These are phyloP conservation scores for Cladosporium sp. DNA, from an alignment of 2,329 filamentous ascomycete genomes.

Conservation along the genomic window DNA sequence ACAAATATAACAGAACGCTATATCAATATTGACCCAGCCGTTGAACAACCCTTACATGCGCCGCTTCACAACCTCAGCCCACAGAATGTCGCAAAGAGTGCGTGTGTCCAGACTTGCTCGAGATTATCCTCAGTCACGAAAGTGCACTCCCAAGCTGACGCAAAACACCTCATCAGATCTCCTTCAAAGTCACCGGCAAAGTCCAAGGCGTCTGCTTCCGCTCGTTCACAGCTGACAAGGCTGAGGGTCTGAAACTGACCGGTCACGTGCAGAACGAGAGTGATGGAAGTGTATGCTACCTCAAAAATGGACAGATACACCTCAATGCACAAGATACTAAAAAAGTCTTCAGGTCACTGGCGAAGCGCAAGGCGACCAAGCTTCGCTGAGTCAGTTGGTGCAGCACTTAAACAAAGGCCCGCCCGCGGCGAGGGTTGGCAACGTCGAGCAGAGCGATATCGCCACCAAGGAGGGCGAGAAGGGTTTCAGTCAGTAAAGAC, in stretches of 20 bases:
- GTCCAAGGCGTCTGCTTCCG: conserved; percentile 52
- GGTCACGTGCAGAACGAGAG: conserved; percentile 44
- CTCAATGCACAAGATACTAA: not conserved
- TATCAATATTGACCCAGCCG: not conserved
- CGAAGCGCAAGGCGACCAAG: conserved; percentile 74
- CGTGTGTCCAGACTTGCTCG: not conserved
- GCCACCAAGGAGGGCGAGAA: conserved; percentile 62
- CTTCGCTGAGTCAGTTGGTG: conserved; percentile 64
- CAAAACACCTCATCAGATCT: conserved; percentile 34
- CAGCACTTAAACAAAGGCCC: conserved; percentile 74
- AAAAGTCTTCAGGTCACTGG: conserved; percentile 66
- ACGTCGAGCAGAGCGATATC: conserved; percentile 66
- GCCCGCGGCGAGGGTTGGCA: conserved; percentile 65
- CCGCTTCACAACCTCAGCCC: conserved; percentile 4
- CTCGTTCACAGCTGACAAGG: conserved; percentile 41
- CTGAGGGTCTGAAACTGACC: conserved; percentile 40
- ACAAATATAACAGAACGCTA: not conserved
- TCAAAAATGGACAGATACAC: not conserved
- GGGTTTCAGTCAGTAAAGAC: conserved; percentile 48
- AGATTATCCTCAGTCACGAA: too few relatives aligned
- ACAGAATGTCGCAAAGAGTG: conserved; percentile 30
- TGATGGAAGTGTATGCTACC: conserved; percentile 34
- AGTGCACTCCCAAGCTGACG: not conserved
- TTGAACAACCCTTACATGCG: not conserved
- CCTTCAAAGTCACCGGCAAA: conserved; percentile 44